Percentiles rank a stretch among this genome's conserved stretches.
These are phyloP conservation scores for Parasitella parasitica DNA, from an alignment of 371 early-diverging fungal genomes.

Conservation along the genomic window DNA sequence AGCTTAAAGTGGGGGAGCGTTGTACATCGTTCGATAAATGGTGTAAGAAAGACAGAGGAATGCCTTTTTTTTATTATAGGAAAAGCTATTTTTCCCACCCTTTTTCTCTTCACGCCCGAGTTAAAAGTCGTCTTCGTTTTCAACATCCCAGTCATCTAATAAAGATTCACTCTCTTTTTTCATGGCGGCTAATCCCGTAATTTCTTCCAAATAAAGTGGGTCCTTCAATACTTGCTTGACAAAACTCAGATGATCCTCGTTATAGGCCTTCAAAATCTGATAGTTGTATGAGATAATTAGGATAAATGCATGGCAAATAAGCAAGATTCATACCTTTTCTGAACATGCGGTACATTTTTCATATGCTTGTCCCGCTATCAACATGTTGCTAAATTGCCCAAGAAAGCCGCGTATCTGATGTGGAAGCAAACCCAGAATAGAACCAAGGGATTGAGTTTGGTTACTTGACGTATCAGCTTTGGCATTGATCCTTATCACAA, in stretches of 20 bases:
- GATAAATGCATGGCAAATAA: neutral
- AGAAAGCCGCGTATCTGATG: slow-evolving; percentile 95
- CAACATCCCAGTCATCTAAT: slow-evolving; percentile 62
- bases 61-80: neutral
- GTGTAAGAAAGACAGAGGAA: neutral
- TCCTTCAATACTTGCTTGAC: slow-evolving; percentile 71
- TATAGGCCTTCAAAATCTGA: slow-evolving; percentile 64
- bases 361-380: slow-evolving; percentile 87
- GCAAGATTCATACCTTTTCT: slow-evolving; percentile 37
- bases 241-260: slow-evolving; percentile 66
- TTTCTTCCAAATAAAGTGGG: slow-evolving; percentile 74
- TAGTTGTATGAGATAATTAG: neutral
- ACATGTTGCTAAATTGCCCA: slow-evolving; percentile 75
- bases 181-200: slow-evolving; percentile 80
- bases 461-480: slow-evolving; percentile 30
- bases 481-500: slow-evolving; percentile 31
- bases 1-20: neutral
- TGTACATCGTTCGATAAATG: neutral
- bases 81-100: slow-evolving; percentile 8
- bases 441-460: slow-evolving; percentile 3
- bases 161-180: slow-evolving; percentile 70
- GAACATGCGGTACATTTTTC: slow-evolving; percentile 93
- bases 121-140: slow-evolving; percentile 46
- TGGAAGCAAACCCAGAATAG: slow-evolving; percentile 73
- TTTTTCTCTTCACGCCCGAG: neutral